Conservation (phyloP, 2,329 filamentous ascomycete genomes). For the Colletotrichum tamarilloi region DNA sequence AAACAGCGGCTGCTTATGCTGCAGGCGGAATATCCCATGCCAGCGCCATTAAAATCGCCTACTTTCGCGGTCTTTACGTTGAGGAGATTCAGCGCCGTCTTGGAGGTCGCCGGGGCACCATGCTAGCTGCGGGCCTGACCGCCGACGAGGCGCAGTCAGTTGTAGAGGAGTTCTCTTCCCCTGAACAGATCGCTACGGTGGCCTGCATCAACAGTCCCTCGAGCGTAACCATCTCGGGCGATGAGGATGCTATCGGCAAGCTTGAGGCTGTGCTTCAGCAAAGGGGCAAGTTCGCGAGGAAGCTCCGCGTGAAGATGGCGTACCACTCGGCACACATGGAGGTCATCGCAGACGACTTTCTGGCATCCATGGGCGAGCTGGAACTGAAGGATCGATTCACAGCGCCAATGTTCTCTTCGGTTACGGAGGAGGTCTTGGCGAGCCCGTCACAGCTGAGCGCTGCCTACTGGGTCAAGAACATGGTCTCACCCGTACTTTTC, state of each 20-base stretch:
- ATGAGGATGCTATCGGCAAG: slow-evolving; percentile 54
- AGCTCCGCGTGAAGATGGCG: slow-evolving; percentile 1
- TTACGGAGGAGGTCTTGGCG: not conserved
- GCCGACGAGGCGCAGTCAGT: not conserved
- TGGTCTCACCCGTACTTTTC: slow-evolving; percentile 11
- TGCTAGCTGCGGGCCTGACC: not conserved
- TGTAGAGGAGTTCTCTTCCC: not conserved
- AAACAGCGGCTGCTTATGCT: too few relatives aligned
- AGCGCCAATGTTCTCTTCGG: not conserved
- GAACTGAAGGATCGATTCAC: too few relatives aligned
- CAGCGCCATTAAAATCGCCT: slow-evolving; percentile 45
- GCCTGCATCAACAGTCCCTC: slow-evolving; percentile 62
- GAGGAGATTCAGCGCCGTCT: slow-evolving; percentile 36
- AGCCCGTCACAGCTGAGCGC: not conserved
- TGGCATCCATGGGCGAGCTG: too few relatives aligned
- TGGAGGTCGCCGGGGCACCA: not conserved
- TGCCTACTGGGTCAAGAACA: slow-evolving; percentile 16
- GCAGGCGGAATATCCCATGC: slow-evolving; percentile 39
- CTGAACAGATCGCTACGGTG: not conserved
- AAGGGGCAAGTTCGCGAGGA: not conserved
- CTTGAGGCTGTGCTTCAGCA: slow-evolving; percentile 48
- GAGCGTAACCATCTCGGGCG: slow-evolving; percentile 62
- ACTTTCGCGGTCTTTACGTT: too few relatives aligned
- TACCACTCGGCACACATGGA: slow-evolving; percentile 17
- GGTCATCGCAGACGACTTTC: not conserved